Base-by-base conservation (phyloP, 345 rosid species). In the Ceriops tagal region DNA sequence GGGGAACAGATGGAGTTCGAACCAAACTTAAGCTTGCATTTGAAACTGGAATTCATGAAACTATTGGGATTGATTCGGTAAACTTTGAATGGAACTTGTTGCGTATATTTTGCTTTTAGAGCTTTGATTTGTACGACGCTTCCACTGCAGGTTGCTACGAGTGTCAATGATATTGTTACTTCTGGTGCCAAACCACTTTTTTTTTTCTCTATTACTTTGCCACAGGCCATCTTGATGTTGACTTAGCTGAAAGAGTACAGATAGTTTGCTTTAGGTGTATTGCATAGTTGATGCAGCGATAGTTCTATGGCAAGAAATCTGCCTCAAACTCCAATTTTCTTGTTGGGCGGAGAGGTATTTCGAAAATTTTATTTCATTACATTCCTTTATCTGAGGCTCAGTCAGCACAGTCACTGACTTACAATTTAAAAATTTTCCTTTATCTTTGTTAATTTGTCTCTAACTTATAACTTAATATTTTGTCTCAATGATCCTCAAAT, bases 1-100 rank as follows among this genome's bases (percentile, higher is more conserved):
- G 98, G 49, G 99, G 97, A 6, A 90, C 98, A 0, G 99, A 92
- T 85, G 99, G 99, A 69, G 99, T 89, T 28, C 98, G 99, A 62
- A 95, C 99, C 39, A 95, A 95, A 73, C 84, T 95, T 52, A 95
- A 95, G 68, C 84, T 95, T 59, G 98, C 98, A 24, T 95, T 95
- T 73, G 98, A 95, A 75, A 87, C 93, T 16, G 97, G 93, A 64
- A 82, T 84, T 59, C 98, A 95, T 58, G 90, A 95, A 9, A 95
- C 97, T 24, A 87, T 95, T 58, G 99, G 99, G 79, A 88, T 92
- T 59, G 98, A 95, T 73, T 76, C 90, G 88, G 99, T 92, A 85
- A 77, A 24, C 20, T 49, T 24, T 46, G 52, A 52, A 16, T 26
- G 2, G 39, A 67, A 4, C 10, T 18, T 65, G 57, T 21, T 34